Evolutionary conservation across 2,329 filamentous ascomycete genomes (phyloP).

Genomic region (Ophiostoma piceae): DNA sequence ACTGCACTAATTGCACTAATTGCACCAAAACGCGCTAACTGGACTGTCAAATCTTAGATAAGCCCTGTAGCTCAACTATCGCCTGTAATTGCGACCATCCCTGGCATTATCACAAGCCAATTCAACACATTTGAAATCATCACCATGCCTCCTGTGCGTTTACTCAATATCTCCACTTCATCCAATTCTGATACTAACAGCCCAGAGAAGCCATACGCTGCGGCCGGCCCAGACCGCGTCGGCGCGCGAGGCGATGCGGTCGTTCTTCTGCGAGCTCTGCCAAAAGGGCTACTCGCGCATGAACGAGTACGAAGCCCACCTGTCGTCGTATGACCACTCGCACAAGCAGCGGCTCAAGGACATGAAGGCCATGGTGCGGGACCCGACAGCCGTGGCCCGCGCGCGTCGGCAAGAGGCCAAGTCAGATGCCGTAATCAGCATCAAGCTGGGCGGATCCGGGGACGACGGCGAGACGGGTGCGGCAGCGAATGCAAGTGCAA

Average conservation of each 20-base stretch:
- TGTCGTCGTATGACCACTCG: constrained; percentile 89
- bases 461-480: constrained; percentile 21
- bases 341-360: constrained; percentile 87
- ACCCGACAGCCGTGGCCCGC: constrained; percentile 59
- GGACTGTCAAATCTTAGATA: neutral
- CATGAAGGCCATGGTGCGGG: constrained; percentile 77
- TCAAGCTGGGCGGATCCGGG: constrained; percentile 50
- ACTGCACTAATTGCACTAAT: neutral
- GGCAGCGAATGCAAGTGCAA: neutral
- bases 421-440: constrained; percentile 62
- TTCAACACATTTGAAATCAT: neutral
- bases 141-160: constrained; percentile 20
- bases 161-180: neutral
- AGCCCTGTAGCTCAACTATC: neutral
- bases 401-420: constrained; percentile 67
- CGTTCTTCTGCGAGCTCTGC: constrained; percentile 83
- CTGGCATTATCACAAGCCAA: constrained; percentile 6
- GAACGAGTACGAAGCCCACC: constrained; percentile 93
- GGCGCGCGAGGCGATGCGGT: constrained; percentile 69
- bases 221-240: constrained; percentile 55
- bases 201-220: constrained; percentile 52
- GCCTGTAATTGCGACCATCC: neutral
- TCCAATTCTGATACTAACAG: neutral
- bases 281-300: constrained; percentile 91
- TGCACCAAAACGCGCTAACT: neutral